These are phyloP conservation scores for Solanum hybrid DNA, from an alignment of 305 asterid species.

Conservation along the genomic window DNA sequence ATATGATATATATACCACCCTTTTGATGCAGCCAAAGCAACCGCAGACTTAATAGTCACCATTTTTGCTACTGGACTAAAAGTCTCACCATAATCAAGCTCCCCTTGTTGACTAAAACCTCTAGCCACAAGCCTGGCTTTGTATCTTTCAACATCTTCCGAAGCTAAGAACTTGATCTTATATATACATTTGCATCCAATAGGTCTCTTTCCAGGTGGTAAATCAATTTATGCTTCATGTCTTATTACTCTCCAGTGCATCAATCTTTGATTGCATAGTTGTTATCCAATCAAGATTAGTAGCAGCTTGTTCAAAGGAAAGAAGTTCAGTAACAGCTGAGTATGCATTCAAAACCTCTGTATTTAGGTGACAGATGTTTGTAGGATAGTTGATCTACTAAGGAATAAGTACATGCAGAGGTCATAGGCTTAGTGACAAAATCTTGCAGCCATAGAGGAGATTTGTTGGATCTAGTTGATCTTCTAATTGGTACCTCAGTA, in stretches of 20 bases:
- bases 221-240: background rate
- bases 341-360: background rate
- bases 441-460: too few relatives aligned
- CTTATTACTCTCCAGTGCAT: background rate
- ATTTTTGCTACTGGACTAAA: background rate
- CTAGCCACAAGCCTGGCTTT: background rate
- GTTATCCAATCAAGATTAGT: background rate
- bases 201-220: background rate
- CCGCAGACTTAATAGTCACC: background rate
- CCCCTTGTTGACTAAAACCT: background rate
- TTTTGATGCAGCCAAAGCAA: background rate
- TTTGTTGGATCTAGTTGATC: too few relatives aligned
- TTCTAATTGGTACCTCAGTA: too few relatives aligned
- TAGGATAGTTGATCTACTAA: rapidly evolving
- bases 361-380: background rate
- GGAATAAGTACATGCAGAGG: background rate
- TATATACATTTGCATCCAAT: background rate
- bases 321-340: background rate
- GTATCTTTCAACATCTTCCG: background rate
- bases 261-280: background rate
- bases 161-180: too few relatives aligned
- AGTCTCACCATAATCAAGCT: background rate
- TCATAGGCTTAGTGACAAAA: background rate
- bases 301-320: background rate
- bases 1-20: background rate